A percentile compares a stretch with the other conserved stretches of the same genome.
Conservation (phyloP, 306 rosid genomes). For the Chamaecrista fasciculata region DNA sequence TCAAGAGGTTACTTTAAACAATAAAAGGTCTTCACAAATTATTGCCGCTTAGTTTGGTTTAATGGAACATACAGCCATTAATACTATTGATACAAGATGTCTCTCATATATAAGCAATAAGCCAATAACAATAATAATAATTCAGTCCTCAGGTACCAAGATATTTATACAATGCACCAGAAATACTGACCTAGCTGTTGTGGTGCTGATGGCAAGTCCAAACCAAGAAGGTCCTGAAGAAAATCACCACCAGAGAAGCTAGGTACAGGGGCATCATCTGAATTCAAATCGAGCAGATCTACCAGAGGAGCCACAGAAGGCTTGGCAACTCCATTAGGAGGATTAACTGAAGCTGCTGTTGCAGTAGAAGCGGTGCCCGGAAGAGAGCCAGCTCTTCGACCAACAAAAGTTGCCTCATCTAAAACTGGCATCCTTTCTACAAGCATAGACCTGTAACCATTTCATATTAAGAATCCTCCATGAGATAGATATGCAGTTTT, state of each 20-base stretch:
- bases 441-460: constrained; percentile 65
- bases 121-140: too few species aligned
- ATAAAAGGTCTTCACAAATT: constrained; percentile 7
- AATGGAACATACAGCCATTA: constrained; percentile 5
- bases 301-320: constrained; percentile 72
- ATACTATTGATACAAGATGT: background rate
- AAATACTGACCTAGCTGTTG: constrained; percentile 70
- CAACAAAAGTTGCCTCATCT: constrained; percentile 81
- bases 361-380: constrained; percentile 56
- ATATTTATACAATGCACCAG: constrained; percentile 6
- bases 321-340: constrained; percentile 80
- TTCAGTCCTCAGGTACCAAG: background rate
- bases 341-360: constrained; percentile 53
- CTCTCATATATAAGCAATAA: constrained; percentile 1
- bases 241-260: constrained; percentile 79
- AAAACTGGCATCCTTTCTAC: constrained; percentile 98
- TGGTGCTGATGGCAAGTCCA: constrained; percentile 56
- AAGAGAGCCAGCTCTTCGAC: constrained; percentile 69
- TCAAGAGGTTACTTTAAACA: constrained; percentile 13
- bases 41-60: background rate
- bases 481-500: constrained; percentile 11
- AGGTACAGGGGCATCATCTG: constrained; percentile 78
- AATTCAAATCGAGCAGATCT: constrained; percentile 82
- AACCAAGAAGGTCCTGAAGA: constrained; percentile 94
- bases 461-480: constrained; percentile 8